Evolutionary conservation across 495 filamentous ascomycete species (phyloP).

Genomic region (Podospora pseudoanserina): DNA sequence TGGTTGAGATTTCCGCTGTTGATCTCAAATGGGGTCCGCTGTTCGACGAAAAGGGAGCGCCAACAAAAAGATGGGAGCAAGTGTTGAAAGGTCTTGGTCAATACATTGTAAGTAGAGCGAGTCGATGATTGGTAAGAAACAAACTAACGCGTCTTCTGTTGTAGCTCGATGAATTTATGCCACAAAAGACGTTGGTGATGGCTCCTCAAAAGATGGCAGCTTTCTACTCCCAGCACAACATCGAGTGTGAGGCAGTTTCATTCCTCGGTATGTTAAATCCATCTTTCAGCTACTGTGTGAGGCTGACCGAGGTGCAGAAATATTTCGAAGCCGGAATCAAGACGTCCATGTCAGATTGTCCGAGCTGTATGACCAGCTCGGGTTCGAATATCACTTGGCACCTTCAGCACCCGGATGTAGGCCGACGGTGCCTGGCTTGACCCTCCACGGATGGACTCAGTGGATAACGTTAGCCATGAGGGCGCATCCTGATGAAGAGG

Average conservation of each 20-base stretch:
- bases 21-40: slow-evolving; percentile 69
- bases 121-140: background rate
- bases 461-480: slow-evolving; percentile 75
- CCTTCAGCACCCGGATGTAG: slow-evolving; percentile 55
- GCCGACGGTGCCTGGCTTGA: slow-evolving; percentile 73
- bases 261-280: slow-evolving; percentile 32
- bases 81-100: slow-evolving; percentile 74
- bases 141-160: background rate
- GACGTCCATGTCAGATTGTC: slow-evolving; percentile 43
- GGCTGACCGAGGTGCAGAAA: slow-evolving; percentile 1
- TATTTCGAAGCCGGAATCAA: slow-evolving; percentile 25
- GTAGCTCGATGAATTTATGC: slow-evolving; percentile 74
- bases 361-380: slow-evolving; percentile 69
- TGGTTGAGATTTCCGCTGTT: slow-evolving; percentile 26
- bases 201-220: slow-evolving; percentile 73
- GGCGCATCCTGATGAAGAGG: slow-evolving; percentile 75
- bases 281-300: background rate
- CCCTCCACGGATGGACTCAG: slow-evolving; percentile 70
- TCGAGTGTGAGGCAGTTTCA: slow-evolving; percentile 55
- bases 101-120: slow-evolving; percentile 60
- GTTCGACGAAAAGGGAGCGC: slow-evolving; percentile 64
- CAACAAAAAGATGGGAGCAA: slow-evolving; percentile 64
- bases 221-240: slow-evolving; percentile 66
- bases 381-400: slow-evolving; percentile 77
- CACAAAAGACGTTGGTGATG: slow-evolving; percentile 72